Percentiles rank a stretch among this genome's conserved stretches.
These are phyloP conservation scores for Xylaria sp. DNA, from an alignment of 2,329 filamentous ascomycete species.

Conservation along the genomic window DNA sequence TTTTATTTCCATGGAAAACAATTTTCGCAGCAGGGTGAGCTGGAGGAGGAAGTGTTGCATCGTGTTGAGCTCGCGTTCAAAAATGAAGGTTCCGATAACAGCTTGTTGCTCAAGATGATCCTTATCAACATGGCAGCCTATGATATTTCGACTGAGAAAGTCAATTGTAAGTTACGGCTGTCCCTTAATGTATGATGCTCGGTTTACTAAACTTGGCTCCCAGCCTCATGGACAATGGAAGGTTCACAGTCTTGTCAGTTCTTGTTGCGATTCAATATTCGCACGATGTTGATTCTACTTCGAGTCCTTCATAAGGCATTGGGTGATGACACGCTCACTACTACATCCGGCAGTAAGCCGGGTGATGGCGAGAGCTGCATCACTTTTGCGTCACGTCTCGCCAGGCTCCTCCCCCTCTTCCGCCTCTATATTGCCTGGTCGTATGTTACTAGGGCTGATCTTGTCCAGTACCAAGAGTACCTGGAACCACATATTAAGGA, in stretches of 20 bases:
- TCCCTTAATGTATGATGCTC: background rate
- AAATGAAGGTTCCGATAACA: slow-evolving; percentile 71
- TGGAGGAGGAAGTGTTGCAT: slow-evolving; percentile 86
- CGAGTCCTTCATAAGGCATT: slow-evolving; percentile 77
- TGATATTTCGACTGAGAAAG: slow-evolving; percentile 72
- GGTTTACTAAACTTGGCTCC: slow-evolving; percentile 35
- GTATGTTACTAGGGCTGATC: slow-evolving; percentile 57
- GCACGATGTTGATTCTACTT: slow-evolving; percentile 78
- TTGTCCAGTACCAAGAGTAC: slow-evolving; percentile 58
- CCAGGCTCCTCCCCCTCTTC: slow-evolving; percentile 61
- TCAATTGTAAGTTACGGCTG: slow-evolving; percentile 61
- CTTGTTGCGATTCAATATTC: slow-evolving; percentile 80
- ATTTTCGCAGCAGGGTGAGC: slow-evolving; percentile 79
- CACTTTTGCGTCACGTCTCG: slow-evolving; percentile 53
- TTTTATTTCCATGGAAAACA: slow-evolving; percentile 82
- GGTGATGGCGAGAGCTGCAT: slow-evolving; percentile 42
- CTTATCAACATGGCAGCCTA: slow-evolving; percentile 89
- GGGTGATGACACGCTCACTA: slow-evolving; percentile 56
- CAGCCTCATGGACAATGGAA: slow-evolving; percentile 60
- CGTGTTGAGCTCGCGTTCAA: slow-evolving; percentile 80
- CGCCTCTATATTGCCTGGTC: slow-evolving; percentile 68
- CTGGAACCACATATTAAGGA: slow-evolving; percentile 59
- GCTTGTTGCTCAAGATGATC: slow-evolving; percentile 79
- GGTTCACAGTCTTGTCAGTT: slow-evolving; percentile 67
- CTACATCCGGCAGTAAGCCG: slow-evolving; percentile 40